Conservation (phyloP, 176 grass and related monocot species). For the Poa annua region DNA sequence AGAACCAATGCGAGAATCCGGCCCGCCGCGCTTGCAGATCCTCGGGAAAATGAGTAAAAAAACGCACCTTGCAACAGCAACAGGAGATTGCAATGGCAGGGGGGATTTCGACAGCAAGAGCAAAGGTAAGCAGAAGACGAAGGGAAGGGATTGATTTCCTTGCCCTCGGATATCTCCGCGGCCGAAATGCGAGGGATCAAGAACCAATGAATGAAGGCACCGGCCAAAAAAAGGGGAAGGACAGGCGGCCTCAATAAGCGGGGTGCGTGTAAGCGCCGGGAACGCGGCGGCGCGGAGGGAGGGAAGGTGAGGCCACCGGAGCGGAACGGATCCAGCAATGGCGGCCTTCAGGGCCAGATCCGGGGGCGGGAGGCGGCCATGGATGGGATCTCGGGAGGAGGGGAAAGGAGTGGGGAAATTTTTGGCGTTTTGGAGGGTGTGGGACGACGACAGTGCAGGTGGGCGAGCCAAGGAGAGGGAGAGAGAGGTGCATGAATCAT, state of each 20-base stretch:
- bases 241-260: conserved; percentile 12
- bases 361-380: conserved; percentile 50
- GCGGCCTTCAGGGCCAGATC: conserved; percentile 56
- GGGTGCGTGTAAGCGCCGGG: neutral
- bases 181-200: conserved; percentile 46
- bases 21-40: neutral
- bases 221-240: neutral
- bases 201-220: conserved; percentile 32
- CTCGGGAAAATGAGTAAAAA: neutral
- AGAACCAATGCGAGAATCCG: conserved; percentile 28
- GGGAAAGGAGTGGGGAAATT: conserved; percentile 40
- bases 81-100: conserved; percentile 27
- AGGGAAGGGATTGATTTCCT: conserved; percentile 6
- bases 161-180: neutral
- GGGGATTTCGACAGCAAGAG: conserved; percentile 28
- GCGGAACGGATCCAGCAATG: conserved; percentile 46
- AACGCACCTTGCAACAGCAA: conserved; percentile 16
- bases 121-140: neutral
- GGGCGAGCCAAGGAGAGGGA: conserved; percentile 23
- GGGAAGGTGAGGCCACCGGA: neutral
- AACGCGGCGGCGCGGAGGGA: conserved; percentile 6
- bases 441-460: conserved; percentile 33
- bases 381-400: conserved; percentile 57
- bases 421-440: conserved; percentile 40
- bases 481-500: neutral